Evolutionary conservation across 208 protist genomes (phyloP).

Genomic region (Trypanosoma avium): DNA sequence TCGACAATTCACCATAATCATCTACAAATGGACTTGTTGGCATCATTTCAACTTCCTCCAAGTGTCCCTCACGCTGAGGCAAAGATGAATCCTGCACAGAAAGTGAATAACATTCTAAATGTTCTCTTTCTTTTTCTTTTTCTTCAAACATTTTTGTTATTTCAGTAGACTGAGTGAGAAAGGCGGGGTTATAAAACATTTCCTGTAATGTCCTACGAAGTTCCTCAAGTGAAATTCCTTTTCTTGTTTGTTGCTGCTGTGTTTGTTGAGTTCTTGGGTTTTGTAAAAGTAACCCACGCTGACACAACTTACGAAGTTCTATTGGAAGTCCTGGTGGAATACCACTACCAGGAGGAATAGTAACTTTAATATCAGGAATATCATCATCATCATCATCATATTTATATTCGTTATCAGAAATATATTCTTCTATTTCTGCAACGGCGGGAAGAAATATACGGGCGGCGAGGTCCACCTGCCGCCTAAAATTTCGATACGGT

Average conservation of each 20-base stretch:
- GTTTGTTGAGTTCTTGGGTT: neutral
- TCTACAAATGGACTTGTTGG: neutral
- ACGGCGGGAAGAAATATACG: neutral
- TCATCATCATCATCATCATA: constrained; percentile 1
- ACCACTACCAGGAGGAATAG: constrained; percentile 29
- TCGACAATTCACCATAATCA: constrained; percentile 16
- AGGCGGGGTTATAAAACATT: too few species aligned
- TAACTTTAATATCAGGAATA: constrained; percentile 13
- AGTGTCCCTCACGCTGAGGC: neutral
- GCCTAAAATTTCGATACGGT: constrained; percentile 40
- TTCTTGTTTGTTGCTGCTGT: neutral
- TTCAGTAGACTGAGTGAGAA: too few species aligned
- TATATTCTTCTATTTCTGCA: neutral
- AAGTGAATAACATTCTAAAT: neutral
- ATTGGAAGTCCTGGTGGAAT: constrained; percentile 34
- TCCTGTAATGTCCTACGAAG: neutral
- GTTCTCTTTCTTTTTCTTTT: neutral
- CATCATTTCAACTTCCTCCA: neutral
- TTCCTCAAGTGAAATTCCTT: constrained; percentile 6
- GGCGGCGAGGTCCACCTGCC: constrained; percentile 25
- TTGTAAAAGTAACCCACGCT: constrained; percentile 1
- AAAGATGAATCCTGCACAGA: neutral
- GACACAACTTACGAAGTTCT: constrained; percentile 15
- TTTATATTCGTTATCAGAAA: neutral
- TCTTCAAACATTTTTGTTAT: too few species aligned